Percentiles rank a stretch among this genome's conserved stretches.
Conservation (phyloP, 2,329 filamentous ascomycete genomes). For the Fusarium pseudograminearum region DNA sequence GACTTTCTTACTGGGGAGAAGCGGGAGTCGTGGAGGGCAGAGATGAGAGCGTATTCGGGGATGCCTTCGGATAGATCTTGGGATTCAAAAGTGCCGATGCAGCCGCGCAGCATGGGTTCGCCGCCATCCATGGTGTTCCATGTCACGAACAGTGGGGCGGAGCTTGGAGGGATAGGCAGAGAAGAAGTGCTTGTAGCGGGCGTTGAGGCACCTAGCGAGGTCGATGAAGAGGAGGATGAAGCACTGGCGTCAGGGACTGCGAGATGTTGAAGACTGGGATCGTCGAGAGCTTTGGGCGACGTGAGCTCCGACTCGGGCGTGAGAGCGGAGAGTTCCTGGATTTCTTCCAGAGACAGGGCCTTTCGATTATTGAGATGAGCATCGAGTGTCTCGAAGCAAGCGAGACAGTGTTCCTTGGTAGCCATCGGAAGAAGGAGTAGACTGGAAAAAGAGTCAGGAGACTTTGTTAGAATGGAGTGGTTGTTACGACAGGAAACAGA, state of each 20-base stretch:
- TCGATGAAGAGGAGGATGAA: slow-evolving; percentile 56
- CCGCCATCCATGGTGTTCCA: slow-evolving; percentile 78
- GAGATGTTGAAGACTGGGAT: slow-evolving; percentile 59
- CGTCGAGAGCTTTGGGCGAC: slow-evolving; percentile 48
- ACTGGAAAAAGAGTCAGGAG: slow-evolving; percentile 15
- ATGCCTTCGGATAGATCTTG: slow-evolving; percentile 80
- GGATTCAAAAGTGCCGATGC: slow-evolving; percentile 93
- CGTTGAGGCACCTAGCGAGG: slow-evolving; percentile 59
- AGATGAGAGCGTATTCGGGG: slow-evolving; percentile 83
- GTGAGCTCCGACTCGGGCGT: slow-evolving; percentile 46
- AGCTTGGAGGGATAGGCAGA: slow-evolving; percentile 54
- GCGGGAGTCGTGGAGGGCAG: slow-evolving; percentile 73
- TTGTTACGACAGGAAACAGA: slow-evolving; percentile 25
- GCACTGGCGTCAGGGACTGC: slow-evolving; percentile 48
- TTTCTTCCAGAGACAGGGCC: slow-evolving; percentile 73
- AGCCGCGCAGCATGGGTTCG: slow-evolving; percentile 79
- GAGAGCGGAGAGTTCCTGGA: slow-evolving; percentile 74
- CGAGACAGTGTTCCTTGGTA: slow-evolving; percentile 85
- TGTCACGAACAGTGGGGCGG: slow-evolving; percentile 89
- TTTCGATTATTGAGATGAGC: slow-evolving; percentile 79
- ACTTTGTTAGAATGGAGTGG: slow-evolving; percentile 20
- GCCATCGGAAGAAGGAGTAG: slow-evolving; percentile 71
- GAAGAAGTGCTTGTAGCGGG: slow-evolving; percentile 60
- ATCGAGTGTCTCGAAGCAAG: slow-evolving; percentile 89
- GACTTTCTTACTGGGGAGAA: slow-evolving; percentile 66